These are phyloP conservation scores for Amphirosellinia nigrospora DNA, from an alignment of 495 filamentous ascomycete species.

Conservation along the genomic window DNA sequence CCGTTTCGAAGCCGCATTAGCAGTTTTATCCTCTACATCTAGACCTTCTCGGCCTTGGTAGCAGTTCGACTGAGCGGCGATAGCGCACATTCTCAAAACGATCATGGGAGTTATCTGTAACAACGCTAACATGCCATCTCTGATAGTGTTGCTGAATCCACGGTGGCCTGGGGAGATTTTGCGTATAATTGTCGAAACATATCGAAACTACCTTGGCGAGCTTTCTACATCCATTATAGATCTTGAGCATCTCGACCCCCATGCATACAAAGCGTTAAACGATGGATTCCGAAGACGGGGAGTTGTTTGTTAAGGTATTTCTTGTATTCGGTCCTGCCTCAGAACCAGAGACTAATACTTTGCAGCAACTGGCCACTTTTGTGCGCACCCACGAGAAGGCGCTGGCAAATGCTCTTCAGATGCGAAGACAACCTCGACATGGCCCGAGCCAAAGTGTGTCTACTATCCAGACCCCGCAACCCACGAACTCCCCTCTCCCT, in stretches of 20 bases:
- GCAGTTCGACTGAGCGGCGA: slow-evolving; percentile 4
- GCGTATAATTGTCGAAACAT: neutral
- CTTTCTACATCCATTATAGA: neutral
- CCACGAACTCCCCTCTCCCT: slow-evolving; percentile 54
- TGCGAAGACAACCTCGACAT: slow-evolving; percentile 75
- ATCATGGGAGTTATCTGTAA: neutral
- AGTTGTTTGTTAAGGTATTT: slow-evolving; percentile 83
- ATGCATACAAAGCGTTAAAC: slow-evolving; percentile 52
- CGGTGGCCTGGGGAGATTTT: neutral
- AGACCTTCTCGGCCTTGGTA: neutral
- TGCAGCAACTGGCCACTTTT: slow-evolving; percentile 89
- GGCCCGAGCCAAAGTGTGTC: slow-evolving; percentile 62
- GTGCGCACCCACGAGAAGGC: slow-evolving; percentile 97
- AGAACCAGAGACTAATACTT: slow-evolving; percentile 22
- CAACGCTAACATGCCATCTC: slow-evolving; percentile 13
- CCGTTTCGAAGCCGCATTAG: slow-evolving; percentile 15
- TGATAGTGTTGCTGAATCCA: slow-evolving; percentile 16
- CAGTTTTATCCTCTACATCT: slow-evolving; percentile 9
- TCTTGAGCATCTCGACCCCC: slow-evolving; percentile 26
- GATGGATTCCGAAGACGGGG: slow-evolving; percentile 88
- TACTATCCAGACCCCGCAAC: slow-evolving; percentile 53
- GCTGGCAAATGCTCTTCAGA: slow-evolving; percentile 91
- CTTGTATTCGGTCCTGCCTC: neutral
- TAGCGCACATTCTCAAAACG: slow-evolving; percentile 2
- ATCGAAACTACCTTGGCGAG: neutral